A percentile compares a stretch with the other conserved stretches of the same genome.
Conservation (phyloP, 805 yeast species). For the Starmerella apis region DNA sequence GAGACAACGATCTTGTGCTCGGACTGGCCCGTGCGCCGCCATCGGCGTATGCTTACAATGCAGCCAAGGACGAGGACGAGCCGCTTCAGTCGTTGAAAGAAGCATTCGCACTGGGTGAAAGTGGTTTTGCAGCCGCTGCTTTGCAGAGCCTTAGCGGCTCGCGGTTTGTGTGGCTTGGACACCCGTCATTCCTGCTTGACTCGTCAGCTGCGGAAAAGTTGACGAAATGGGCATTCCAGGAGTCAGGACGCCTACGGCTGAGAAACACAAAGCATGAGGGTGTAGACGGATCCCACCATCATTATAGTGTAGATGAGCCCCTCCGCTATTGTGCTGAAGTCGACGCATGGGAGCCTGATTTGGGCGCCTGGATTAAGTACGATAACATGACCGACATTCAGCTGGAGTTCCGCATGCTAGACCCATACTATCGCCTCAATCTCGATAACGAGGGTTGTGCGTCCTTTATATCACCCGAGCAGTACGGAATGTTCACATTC, state of each 20-base stretch:
- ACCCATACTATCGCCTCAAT: slow-evolving; percentile 82
- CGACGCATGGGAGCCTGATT: slow-evolving; percentile 36
- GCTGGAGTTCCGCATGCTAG: slow-evolving; percentile 78
- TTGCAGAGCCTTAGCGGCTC: slow-evolving; percentile 69
- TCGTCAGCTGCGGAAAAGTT: slow-evolving; percentile 30
- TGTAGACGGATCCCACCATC: slow-evolving; percentile 34
- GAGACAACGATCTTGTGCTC: slow-evolving; percentile 16
- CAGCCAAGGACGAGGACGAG: slow-evolving; percentile 17
- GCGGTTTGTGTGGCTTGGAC: slow-evolving; percentile 74
- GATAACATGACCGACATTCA: slow-evolving; percentile 52
- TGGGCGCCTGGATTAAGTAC: slow-evolving; percentile 61
- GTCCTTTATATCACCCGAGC: slow-evolving; percentile 74
- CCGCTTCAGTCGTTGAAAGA: slow-evolving; percentile 11
- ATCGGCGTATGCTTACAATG: slow-evolving; percentile 24
- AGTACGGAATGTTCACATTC: slow-evolving; percentile 92
- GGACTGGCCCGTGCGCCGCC: slow-evolving; percentile 23
- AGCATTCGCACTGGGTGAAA: slow-evolving; percentile 20
- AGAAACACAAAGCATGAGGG: slow-evolving; percentile 45
- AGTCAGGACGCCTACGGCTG: slow-evolving; percentile 48
- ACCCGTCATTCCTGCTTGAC: slow-evolving; percentile 43
- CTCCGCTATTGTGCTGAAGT: slow-evolving; percentile 43
- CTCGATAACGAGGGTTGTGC: slow-evolving; percentile 37
- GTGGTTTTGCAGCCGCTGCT: slow-evolving; percentile 42
- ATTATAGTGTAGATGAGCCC: slow-evolving; percentile 67
- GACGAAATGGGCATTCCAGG: slow-evolving; percentile 64